Evolutionary conservation across 2,329 filamentous ascomycete genomes (phyloP).

Genomic region (Biscogniauxia sp.): DNA sequence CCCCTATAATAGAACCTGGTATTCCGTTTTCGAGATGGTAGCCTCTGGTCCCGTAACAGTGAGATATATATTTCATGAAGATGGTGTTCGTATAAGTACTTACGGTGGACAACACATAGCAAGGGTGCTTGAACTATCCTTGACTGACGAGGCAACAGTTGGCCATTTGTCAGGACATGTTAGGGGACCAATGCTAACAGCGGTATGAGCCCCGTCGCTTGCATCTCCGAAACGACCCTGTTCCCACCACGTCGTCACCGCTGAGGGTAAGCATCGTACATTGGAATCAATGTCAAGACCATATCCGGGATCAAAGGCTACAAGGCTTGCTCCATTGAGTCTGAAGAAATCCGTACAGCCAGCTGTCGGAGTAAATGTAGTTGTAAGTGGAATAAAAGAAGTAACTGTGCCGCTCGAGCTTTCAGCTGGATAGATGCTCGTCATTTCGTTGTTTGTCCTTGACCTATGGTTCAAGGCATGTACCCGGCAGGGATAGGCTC

Average conservation of each 20-base stretch:
- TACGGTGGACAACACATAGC: slow-evolving; percentile 21
- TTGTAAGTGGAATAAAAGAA: slow-evolving; percentile 13
- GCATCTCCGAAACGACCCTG: slow-evolving; percentile 12
- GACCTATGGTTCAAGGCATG: neutral
- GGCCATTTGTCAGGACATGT: slow-evolving; percentile 15
- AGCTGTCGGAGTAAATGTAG: slow-evolving; percentile 7
- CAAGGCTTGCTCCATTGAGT: slow-evolving; percentile 18
- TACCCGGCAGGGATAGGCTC: too few species aligned
- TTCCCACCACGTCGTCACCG: slow-evolving; percentile 22
- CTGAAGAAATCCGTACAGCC: slow-evolving; percentile 13
- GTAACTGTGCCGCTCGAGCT: slow-evolving; percentile 8
- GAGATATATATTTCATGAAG: neutral
- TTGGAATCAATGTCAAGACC: slow-evolving; percentile 17
- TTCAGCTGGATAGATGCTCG: slow-evolving; percentile 4
- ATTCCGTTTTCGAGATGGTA: slow-evolving; percentile 11
- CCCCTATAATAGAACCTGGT: slow-evolving; percentile 11
- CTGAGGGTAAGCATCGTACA: slow-evolving; percentile 12
- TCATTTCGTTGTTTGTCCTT: neutral
- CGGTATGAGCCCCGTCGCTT: slow-evolving; percentile 12
- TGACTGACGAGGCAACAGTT: slow-evolving; percentile 11
- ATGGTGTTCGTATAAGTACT: slow-evolving; percentile 1
- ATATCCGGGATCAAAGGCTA: slow-evolving; percentile 21
- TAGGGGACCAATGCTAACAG: slow-evolving; percentile 18
- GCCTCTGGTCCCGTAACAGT: slow-evolving; percentile 5
- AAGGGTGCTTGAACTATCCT: slow-evolving; percentile 14